These are phyloP conservation scores for Polysphondylium violaceum DNA, from an alignment of 78 protist species.

Conservation along the genomic window DNA sequence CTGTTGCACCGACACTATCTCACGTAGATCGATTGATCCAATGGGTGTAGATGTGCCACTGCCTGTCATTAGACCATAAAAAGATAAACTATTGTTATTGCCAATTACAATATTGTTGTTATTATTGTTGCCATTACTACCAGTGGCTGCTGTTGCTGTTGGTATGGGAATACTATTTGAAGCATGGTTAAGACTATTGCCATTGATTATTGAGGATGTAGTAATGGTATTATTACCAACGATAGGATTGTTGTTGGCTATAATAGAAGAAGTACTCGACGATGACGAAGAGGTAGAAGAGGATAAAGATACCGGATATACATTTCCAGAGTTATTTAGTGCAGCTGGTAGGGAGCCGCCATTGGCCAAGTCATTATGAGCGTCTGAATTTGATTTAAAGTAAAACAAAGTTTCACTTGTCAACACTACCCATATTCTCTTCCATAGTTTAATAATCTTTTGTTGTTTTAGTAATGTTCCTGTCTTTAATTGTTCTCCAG, in stretches of 20 bases:
- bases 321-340: too few species aligned
- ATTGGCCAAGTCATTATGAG: too few species aligned
- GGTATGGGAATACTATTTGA: too few species aligned
- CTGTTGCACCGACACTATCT: constrained; percentile 56
- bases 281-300: too few species aligned
- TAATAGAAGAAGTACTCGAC: too few species aligned
- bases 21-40: constrained; percentile 53
- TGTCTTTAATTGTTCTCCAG: constrained; percentile 41
- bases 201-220: too few species aligned
- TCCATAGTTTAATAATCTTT: constrained; percentile 55
- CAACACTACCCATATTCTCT: constrained; percentile 48
- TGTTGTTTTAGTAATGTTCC: constrained; percentile 61
- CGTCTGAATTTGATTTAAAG: too few species aligned
- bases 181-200: background rate
- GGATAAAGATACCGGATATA: too few species aligned
- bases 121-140: background rate
- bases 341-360: too few species aligned
- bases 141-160: too few species aligned
- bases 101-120: background rate
- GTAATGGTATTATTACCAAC: background rate
- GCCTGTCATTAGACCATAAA: too few species aligned
- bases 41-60: constrained; percentile 12
- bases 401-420: constrained; percentile 45
- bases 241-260: background rate
- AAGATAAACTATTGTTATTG: constrained; percentile 4